A percentile compares a stretch with the other conserved stretches of the same genome.
Conservation (phyloP, 805 yeast species). For the Monosporozyma siamensis region DNA sequence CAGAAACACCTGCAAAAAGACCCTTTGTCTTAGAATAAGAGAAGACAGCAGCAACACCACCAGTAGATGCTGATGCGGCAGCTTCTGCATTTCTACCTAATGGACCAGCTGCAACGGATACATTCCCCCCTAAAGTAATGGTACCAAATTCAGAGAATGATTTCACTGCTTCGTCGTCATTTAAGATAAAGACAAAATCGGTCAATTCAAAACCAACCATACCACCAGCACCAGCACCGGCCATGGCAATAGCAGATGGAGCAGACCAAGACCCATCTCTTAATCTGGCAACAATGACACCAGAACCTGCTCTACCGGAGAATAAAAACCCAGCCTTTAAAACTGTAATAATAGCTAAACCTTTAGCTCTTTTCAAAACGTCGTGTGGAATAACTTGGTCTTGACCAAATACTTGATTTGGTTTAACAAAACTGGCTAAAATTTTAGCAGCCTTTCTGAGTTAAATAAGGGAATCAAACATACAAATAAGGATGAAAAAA, state of each 20-base stretch:
- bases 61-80: constrained; percentile 86
- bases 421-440: constrained; percentile 82
- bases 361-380: constrained; percentile 80
- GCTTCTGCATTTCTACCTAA: constrained; percentile 96
- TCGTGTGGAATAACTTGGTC: constrained; percentile 86
- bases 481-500: too few species aligned
- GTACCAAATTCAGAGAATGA: constrained; percentile 92
- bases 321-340: constrained; percentile 92
- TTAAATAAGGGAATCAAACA: not conserved
- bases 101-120: constrained; percentile 96
- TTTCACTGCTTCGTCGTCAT: constrained; percentile 79
- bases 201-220: constrained; percentile 94
- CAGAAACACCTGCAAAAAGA: constrained; percentile 91
- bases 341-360: constrained; percentile 87
- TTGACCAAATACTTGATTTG: constrained; percentile 86
- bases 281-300: constrained; percentile 84
- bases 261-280: constrained; percentile 98
- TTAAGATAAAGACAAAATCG: constrained; percentile 88
- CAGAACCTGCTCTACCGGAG: constrained; percentile 96
- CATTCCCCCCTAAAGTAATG: constrained; percentile 87
- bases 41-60: constrained; percentile 82
- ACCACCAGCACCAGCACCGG: constrained; percentile 99
- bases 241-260: constrained; percentile 90
- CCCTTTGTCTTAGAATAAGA: constrained; percentile 95
- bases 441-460: constrained; percentile 88